phyloP scores from a whole-genome alignment of 768 basidiomycete species.

The Kondoa subrosea region DNA sequence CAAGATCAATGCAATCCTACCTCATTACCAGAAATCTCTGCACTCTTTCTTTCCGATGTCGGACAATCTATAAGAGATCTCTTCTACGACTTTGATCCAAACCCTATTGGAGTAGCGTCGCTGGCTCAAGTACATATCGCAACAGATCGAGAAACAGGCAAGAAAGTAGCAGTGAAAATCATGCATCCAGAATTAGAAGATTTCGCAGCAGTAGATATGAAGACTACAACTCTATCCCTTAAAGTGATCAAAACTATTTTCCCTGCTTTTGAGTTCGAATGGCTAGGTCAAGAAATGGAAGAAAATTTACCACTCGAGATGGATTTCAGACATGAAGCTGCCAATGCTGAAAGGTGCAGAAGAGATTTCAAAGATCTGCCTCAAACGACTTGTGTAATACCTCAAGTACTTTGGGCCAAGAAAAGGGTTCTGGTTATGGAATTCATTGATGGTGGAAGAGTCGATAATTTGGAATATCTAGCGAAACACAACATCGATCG shows the following conservation, averaged over 20 bases:
- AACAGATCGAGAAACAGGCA: constrained; percentile 50
- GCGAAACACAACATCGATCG: constrained; percentile 68
- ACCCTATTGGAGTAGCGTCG: constrained; percentile 87
- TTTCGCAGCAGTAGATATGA: constrained; percentile 64
- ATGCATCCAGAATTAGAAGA: constrained; percentile 86
- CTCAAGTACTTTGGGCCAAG: constrained; percentile 53
- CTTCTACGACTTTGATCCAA: constrained; percentile 68
- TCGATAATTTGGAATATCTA: constrained; percentile 73
- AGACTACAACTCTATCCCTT: constrained; percentile 36
- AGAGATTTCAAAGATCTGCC: constrained; percentile 53
- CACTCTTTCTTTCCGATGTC: constrained; percentile 62
- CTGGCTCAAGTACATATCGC: constrained; percentile 90
- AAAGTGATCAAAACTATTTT: constrained; percentile 83
- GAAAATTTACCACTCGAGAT: constrained; percentile 74
- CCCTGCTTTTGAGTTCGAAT: constrained; percentile 73
- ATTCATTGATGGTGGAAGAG: constrained; percentile 58
- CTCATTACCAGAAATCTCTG: constrained; percentile 55
- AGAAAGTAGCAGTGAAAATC: constrained; percentile 63
- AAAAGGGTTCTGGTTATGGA: constrained; percentile 89
- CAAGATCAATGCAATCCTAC: constrained; percentile 73
- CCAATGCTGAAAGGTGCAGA: constrained; percentile 55
- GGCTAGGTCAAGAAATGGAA: constrained; percentile 67
- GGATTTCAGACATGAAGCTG: constrained; percentile 78
- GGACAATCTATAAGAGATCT: constrained; percentile 52
- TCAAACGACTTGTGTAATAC: constrained; percentile 69